Evolutionary conservation across 306 rosid genomes (phyloP), one percentile per base, ranked within the genome.

Genomic region (Purshia tridentata): DNA sequence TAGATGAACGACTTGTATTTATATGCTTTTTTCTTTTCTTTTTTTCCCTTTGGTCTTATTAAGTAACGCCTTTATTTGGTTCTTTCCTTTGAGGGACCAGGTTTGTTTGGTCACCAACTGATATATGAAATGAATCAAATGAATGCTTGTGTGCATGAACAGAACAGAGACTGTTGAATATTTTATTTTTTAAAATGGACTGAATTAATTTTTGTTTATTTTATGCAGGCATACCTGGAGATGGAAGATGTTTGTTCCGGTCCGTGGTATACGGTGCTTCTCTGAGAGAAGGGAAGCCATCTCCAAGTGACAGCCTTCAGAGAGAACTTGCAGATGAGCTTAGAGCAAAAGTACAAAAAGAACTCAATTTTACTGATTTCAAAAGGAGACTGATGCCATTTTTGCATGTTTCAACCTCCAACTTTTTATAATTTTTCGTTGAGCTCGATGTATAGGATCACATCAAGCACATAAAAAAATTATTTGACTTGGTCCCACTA

Each of bases 211-310:
- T 19, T 15, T n/a, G 47, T 76, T 73, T 76, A 54, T 20, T 72
- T 62, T 54, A 41, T 47, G 29, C 76, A 93, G 98, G 86, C 22
- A 86, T 93, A 71, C 84, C 87, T 14, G 96, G 97, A 60, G 98
- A 93, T 64, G 98, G 97, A 65, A 88, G 98, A 77, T 93, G 98
- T 72, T 72, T 93, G 84, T 93, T 93, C 72, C 86, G 98, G 66
- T 89, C 98, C 18, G 84, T 93, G 70, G 88, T 83, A 6, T 86
- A 84, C 56, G 90, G 98, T 48, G 89, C 93, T 46, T 67, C 87
- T 72, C 76, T 87, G 61, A 87, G 93, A 83, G 35, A 50, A 40
- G 96, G 98, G 39, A 80, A 85, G 55, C 77, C 89, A 69, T 77
- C 89, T 86, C 93, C 93, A 65, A 79, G 74, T 45, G 90, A 81